Base-by-base conservation (phyloP, 176 grass and related monocot species). In the Puya raimondii region DNA sequence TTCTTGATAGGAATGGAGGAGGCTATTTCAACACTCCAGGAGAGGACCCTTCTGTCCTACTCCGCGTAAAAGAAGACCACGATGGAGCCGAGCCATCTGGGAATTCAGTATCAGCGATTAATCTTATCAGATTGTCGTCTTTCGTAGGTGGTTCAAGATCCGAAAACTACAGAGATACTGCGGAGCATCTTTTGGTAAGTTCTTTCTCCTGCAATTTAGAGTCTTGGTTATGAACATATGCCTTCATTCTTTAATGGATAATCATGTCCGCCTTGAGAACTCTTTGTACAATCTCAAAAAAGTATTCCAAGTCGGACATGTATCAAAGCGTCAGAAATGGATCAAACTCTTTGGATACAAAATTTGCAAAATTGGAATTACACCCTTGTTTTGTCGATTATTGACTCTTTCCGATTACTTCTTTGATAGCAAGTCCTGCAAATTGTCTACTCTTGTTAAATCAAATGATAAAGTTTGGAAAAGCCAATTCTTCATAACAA, bases 41-140 rank as follows among this genome's bases (percentile, higher is more conserved):
- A 63, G 89, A 97, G 82, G 93, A 92, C 50, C 89, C 93, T 59
- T 97, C 93, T 22, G 86, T 97, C 14, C 82, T 97, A 61, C 70
- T 97, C 21, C 86, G 86, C 66, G 65, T 85, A 76, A 97, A 97
- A 85, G 93, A 97, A 75, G 93, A 92, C 79, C 79, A 97, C 81
- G 93, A 97, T 87, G 93, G 93, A 70, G 93, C 93, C 42, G 93
- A 97, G 65, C 93, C 89, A 66, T 97, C 93, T 77, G 93, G 93
- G 65, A 92, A 97, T 64, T 97, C 93, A 2, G 75, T 97, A 9
- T 74, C 93, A 63, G 86, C 93, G 0, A 85, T 97, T 27, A 97
- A 97, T 78, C 75, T 92, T 75, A 85, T 97, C 70, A 85, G 93
- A 68, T 83, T 97, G 11, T 82, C 93, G 23, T 90, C 86, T 67